Percentiles rank a stretch among this genome's conserved stretches.
Conservation (phyloP, 805 yeast species). For the Saccharomycopsis schoenii region DNA sequence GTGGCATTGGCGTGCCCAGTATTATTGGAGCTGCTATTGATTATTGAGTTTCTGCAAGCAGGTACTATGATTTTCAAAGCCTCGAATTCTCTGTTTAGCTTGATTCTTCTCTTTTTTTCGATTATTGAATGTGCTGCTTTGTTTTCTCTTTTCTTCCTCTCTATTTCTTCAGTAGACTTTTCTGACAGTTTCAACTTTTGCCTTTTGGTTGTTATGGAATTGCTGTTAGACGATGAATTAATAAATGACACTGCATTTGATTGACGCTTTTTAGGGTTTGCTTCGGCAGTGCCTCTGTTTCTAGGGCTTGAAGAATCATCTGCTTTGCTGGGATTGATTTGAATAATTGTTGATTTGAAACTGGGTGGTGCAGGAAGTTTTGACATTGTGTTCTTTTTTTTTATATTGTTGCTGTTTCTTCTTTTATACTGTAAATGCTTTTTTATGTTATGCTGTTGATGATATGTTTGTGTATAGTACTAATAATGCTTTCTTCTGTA, state of each 20-base stretch:
- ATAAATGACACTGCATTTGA: conserved; percentile 16
- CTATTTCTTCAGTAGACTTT: conserved; percentile 23
- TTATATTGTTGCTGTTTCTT: background rate
- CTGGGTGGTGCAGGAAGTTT: conserved; percentile 38
- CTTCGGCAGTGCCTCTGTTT: background rate
- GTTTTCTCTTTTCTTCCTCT: conserved; percentile 35
- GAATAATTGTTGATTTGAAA: conserved; percentile 37
- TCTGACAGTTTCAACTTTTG: conserved; percentile 19
- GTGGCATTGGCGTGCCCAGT: background rate
- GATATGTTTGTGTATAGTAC: too few species aligned
- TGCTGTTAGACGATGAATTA: too few species aligned
- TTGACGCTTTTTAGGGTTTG: background rate
- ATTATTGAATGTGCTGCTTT: conserved; percentile 64
- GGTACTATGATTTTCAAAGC: conserved; percentile 71
- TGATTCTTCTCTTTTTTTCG: conserved; percentile 67
- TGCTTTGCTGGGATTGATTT: conserved; percentile 26
- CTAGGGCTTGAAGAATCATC: background rate
- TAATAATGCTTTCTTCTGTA: too few species aligned
- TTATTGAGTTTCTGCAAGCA: conserved; percentile 49
- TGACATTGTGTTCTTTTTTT: conserved; percentile 9
- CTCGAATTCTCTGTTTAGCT: conserved; percentile 76
- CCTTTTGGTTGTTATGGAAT: background rate
- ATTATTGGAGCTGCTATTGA: conserved; percentile 4
- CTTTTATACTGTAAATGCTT: too few species aligned
- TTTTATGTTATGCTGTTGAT: too few species aligned